These are phyloP conservation scores for Plantago elongata DNA, from an alignment of 257 asterid genomes.

Conservation along the genomic window DNA sequence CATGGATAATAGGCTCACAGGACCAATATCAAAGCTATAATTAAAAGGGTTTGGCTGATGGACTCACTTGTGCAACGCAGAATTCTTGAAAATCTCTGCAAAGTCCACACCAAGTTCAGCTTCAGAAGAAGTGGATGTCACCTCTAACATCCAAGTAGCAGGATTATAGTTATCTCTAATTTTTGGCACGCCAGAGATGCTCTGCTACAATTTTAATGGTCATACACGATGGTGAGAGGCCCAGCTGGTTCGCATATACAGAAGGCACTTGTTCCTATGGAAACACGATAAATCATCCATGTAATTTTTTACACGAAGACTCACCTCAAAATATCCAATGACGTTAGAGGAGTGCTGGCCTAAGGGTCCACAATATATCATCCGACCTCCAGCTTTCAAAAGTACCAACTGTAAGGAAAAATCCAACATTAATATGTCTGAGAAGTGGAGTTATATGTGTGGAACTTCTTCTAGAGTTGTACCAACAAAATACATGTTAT, in stretches of 20 bases:
- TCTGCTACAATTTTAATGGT: slow-evolving; percentile 8
- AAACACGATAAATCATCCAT: neutral
- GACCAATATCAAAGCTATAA: neutral
- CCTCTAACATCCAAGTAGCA: slow-evolving; percentile 35
- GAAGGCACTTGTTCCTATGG: neutral
- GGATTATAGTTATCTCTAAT: slow-evolving; percentile 25
- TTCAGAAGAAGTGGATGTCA: slow-evolving; percentile 30
- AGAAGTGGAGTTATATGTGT: too few species aligned
- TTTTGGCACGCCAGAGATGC: slow-evolving; percentile 26
- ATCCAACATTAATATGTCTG: too few species aligned
- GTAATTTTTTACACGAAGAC: slow-evolving; percentile 1
- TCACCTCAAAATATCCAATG: slow-evolving; percentile 25
- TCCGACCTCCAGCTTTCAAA: slow-evolving; percentile 26
- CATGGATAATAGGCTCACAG: neutral
- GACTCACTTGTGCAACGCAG: slow-evolving; percentile 25
- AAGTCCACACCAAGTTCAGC: slow-evolving; percentile 31
- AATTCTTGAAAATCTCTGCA: slow-evolving; percentile 21
- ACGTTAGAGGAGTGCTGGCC: slow-evolving; percentile 22
- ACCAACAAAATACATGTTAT: too few species aligned
- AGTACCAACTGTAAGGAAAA: slow-evolving; percentile 19
- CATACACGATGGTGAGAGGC: neutral
- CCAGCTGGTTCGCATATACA: neutral
- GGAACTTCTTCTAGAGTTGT: too few species aligned
- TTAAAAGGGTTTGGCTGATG: neutral
- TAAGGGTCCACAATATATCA: slow-evolving; percentile 25